A percentile compares a stretch with the other conserved stretches of the same genome.
These are phyloP conservation scores for Coniochaeta prunicola DNA, from an alignment of 2,329 filamentous ascomycete species.

Conservation along the genomic window DNA sequence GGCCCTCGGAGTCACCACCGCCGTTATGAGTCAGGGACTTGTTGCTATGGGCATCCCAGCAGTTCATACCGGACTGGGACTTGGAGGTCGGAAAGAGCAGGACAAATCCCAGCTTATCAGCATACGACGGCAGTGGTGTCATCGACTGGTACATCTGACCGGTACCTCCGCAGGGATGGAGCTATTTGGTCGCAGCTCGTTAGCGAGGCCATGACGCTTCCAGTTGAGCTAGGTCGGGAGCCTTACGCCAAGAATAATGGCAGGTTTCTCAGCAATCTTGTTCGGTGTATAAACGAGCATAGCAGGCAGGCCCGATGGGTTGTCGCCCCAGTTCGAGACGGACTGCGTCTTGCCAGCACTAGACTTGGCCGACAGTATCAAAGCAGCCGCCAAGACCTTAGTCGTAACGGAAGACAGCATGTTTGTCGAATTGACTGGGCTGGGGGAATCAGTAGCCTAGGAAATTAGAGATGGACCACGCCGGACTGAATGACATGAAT, in stretches of 20 bases:
- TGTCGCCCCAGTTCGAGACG: not conserved
- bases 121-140: not conserved
- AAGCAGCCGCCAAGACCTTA: not conserved
- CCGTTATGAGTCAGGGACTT: slow-evolving; percentile 36
- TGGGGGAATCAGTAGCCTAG: not conserved
- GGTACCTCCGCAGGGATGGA: not conserved
- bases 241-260: slow-evolving; percentile 6
- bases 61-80: slow-evolving; percentile 19
- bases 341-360: not conserved
- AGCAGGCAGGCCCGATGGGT: not conserved
- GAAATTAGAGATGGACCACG: not conserved
- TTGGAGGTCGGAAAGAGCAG: slow-evolving; percentile 18
- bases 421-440: not conserved
- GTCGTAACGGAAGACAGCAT: not conserved
- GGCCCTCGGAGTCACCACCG: slow-evolving; percentile 38
- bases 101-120: slow-evolving; percentile 30
- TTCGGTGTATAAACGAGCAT: slow-evolving; percentile 5
- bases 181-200: not conserved
- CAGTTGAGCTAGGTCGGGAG: not conserved
- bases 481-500: not conserved
- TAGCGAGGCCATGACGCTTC: not conserved
- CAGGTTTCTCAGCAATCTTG: slow-evolving; percentile 4
- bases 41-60: slow-evolving; percentile 43
- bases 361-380: not conserved
- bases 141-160: not conserved